Percentiles rank a stretch among this genome's conserved stretches.
Evolutionary conservation across 148 eudicot species (phyloP).

Genomic region (Vaccinium vitisidaea): DNA sequence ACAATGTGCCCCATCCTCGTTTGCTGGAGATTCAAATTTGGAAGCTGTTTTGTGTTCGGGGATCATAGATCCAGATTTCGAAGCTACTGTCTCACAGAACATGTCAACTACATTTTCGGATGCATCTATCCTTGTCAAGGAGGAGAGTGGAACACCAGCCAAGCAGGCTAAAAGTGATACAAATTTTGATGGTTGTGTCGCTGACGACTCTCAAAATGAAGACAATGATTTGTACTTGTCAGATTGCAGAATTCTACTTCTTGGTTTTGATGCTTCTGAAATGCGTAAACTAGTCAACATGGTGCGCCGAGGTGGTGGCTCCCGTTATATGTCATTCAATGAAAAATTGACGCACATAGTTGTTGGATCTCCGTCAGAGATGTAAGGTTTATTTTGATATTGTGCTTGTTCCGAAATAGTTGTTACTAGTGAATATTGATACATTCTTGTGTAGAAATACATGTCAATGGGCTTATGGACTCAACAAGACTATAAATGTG

Average conservation of each 20-base stretch:
- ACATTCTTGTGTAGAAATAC: neutral
- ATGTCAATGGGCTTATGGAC: conserved; percentile 6
- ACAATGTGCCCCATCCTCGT: conserved; percentile 37
- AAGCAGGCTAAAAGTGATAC: conserved; percentile 32
- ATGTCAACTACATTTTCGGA: conserved; percentile 35
- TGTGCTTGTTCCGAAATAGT: neutral
- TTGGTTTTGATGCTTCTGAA: conserved; percentile 77
- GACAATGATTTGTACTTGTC: conserved; percentile 87
- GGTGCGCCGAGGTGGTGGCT: conserved; percentile 94
- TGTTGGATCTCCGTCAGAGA: conserved; percentile 86
- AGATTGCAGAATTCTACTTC: conserved; percentile 74
- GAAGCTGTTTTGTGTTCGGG: conserved; percentile 42
- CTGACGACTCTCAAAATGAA: conserved; percentile 82
- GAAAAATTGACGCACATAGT: conserved; percentile 86
- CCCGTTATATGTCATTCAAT: conserved; percentile 76
- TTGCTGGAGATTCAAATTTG: conserved; percentile 49
- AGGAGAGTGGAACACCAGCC: conserved; percentile 32
- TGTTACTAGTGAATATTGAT: neutral
- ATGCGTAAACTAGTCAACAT: conserved; percentile 73
- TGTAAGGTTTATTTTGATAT: conserved; percentile 42
- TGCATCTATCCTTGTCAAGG: conserved; percentile 34
- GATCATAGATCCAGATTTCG: conserved; percentile 47
- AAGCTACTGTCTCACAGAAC: conserved; percentile 53
- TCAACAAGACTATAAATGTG: neutral
- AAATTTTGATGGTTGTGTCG: conserved; percentile 58